Base-by-base conservation (phyloP, 805 yeast species). In the Sugiyamaella marilandica region DNA sequence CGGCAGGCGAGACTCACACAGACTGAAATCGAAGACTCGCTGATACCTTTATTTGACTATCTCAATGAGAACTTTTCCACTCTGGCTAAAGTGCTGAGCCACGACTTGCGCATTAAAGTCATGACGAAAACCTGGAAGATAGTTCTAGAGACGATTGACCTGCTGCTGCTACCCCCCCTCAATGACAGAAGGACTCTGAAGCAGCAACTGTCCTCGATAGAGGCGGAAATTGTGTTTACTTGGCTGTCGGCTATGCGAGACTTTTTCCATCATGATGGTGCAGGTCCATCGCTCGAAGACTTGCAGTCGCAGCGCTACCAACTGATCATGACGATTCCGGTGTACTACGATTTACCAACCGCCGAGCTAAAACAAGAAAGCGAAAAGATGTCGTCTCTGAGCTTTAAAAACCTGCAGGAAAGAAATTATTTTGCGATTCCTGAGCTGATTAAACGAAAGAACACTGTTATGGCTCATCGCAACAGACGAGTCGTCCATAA, bases 61-160 rank as follows among this genome's bases (percentile, higher is more conserved):
- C 70, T 88, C 63, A 85, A 87, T 60, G 73, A 80, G 47, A 87
- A 85, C 60, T 73, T 88, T 45, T 76, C 76, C 50, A 82, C 84
- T 1, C 69, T 88, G 39, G 89, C 88, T 0, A 70, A 77, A 10
- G 75, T 72, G 36, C 67, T 88, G 39, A 78, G 87, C 0, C 71
- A 75, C 16, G 81, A 76, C 1, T 67, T 85, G 33, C 67, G 85
- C 14, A 64, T 78, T 49, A 78, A 80, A 57, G 87, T 87, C 0
- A 85, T 88, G 86, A 62, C 84, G 0, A 84, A 83, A 49, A 80
- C 92, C 0, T 92, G 98, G 98, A 70, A 72, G n/a, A 82, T 81
- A 10, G 81, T 89, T 1, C 72, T 92, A 7, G 69, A 73, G 2
- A 75, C 82, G 21, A 85, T 92, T 0, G 96, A 89, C 61, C 77